Evolutionary conservation across 1,139 yeast genomes (phyloP).

Genomic region (Candida mesenterica): DNA sequence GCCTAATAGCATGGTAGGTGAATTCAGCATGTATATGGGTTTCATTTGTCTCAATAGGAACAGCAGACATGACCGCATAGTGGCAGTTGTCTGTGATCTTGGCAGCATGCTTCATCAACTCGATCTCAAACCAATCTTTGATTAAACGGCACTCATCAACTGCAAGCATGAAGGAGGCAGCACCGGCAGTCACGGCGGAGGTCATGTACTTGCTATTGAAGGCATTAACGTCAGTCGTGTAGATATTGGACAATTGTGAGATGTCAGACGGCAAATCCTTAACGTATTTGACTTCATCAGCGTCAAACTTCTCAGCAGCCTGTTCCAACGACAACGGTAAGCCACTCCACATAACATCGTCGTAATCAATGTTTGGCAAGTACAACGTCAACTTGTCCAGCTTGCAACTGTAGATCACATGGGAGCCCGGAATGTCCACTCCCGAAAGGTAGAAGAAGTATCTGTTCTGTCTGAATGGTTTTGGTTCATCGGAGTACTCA

Average conservation of each 20-base stretch:
- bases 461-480: constrained; percentile 83
- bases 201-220: constrained; percentile 30
- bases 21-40: constrained; percentile 95
- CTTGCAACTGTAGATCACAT: constrained; percentile 56
- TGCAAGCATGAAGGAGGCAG: constrained; percentile 60
- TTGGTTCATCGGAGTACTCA: constrained; percentile 78
- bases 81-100: constrained; percentile 86
- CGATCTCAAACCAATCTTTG: constrained; percentile 80
- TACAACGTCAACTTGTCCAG: constrained; percentile 64
- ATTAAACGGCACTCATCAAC: constrained; percentile 82
- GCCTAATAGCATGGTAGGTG: constrained; percentile 88
- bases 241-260: constrained; percentile 21
- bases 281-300: constrained; percentile 73
- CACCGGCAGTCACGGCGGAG: constrained; percentile 28
- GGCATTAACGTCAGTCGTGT: constrained; percentile 46
- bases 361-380: constrained; percentile 79
- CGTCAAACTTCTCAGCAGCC: constrained; percentile 66
- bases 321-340: constrained; percentile 69
- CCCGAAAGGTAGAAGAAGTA: constrained; percentile 88
- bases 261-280: constrained; percentile 42
- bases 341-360: constrained; percentile 97
- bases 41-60: constrained; percentile 84
- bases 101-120: constrained; percentile 75
- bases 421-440: constrained; percentile 77
- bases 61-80: constrained; percentile 86